Evolutionary conservation across 1,284 basidiomycete genomes (phyloP), one percentile per base, ranked within the genome.

Genomic region (Cutaneotrichosporon arboriforme): DNA sequence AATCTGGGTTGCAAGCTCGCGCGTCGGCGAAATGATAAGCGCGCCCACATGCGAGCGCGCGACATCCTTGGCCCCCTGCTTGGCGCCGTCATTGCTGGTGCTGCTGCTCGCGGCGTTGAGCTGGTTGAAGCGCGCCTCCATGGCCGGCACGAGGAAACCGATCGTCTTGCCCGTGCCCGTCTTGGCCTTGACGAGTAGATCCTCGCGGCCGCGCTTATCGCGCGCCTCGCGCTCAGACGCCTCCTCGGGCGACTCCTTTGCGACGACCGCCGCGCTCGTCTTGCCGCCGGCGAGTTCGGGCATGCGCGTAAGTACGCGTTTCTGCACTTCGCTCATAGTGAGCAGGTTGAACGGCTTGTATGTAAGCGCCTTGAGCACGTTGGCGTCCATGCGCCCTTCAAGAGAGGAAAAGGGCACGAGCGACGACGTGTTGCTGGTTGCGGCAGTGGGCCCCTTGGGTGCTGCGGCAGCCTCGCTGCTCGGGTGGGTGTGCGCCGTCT

Each of bases 121-220:
- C 43, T 61, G 62, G 53, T 69, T 64, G 17, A 86, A 38, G 12
- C 90, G 84, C 1, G 84, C 79, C 66, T 94, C 88, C 57, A 97
- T 81, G 12, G 88, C 88, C 4, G 91, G 91, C 5, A 96, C 80
- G 49, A 97, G 82, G 78, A 94, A 97, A 0, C 84, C 74, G 34
- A 93, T 77, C 0, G 91, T 96, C 77, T 96, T 97, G 46, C 91
- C 91, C 0, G 91, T 93, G 40, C 92, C 90, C 0, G 92, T 94
- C 72, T 86, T 88, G n/a, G 91, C 89, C 69, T 72, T 72, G 62
- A 69, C 60, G 59, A 72, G 55, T 62, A 75, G 49, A 68, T 67
- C 64, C 47, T 64, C 65, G 57, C 65, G 60, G 15, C 58, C 61
- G 12, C 47, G 52, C 34, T 61, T 58, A 48, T 63, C 45, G 8